Evolutionary conservation across 768 basidiomycete species (phyloP), one percentile per base, ranked within the genome.

Genomic region (Lactarius hengduanensis): DNA sequence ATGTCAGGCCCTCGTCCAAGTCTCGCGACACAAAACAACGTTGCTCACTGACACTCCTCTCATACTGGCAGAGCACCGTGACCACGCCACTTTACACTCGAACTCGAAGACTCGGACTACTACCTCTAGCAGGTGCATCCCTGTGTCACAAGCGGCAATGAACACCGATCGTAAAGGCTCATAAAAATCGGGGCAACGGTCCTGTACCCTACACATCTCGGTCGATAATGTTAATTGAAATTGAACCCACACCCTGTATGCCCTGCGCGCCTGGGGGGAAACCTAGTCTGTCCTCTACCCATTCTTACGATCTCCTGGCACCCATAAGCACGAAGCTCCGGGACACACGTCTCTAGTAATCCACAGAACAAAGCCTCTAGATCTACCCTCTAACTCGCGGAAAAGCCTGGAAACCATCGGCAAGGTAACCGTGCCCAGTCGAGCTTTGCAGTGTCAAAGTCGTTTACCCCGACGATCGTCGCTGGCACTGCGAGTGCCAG

Each of bases 361-460:
- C 1, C n/a, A 43, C n/a, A 43, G 3, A 59, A 53, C 5, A 30
- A 20, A 56, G 22, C 50, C 22, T 41, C 58, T 67, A 55, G 53
- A 67, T 60, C 34, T 59, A 58, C 50, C 10, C 38, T 50, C 60
- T 66, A 43, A 36, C 63, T 36, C 10, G 45, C 28, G 4, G 32
- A 53, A 63, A 71, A 41, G 11, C 64, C 71, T 11, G 74, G 74
- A 32, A 75, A 71, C 74, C 74, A 75, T 18, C 71, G 73, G 53
- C 74, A 73, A n/a, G 59, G 58, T 18, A 66, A 69, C 20, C 71
- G 59, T 10, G 57, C 58, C 74, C 74, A 75, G 32, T 68, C 66
- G 7, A 75, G 45, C n/a, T 16, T 59, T 34, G 43, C 30, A 9
- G 26, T 9, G 38, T 73, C 61, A 43, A 73, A 73, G 43, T 61